Evolutionary conservation across 2,329 filamentous ascomycete genomes (phyloP).

Genomic region (Fusarium fujikuroi): DNA sequence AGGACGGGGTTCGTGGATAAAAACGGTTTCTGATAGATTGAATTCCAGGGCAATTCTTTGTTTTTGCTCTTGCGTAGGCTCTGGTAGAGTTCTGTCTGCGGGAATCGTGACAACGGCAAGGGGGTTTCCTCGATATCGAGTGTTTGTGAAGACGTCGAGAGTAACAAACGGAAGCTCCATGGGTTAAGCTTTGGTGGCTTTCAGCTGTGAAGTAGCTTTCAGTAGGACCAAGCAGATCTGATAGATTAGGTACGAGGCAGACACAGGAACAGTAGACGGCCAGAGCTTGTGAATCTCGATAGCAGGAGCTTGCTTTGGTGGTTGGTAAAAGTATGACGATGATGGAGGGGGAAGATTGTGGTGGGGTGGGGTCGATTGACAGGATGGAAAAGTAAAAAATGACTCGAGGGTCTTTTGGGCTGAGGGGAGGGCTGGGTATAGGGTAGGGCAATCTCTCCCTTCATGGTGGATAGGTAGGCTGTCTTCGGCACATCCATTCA

Average conservation of each 20-base stretch:
- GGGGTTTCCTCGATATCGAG: slow-evolving; percentile 66
- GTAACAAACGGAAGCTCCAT: slow-evolving; percentile 62
- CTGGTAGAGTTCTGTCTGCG: slow-evolving; percentile 39
- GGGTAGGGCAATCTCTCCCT: slow-evolving; percentile 22
- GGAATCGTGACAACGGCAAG: slow-evolving; percentile 69
- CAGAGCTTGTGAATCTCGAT: slow-evolving; percentile 28
- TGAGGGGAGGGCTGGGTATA: slow-evolving; percentile 1
- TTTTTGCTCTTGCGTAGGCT: slow-evolving; percentile 63
- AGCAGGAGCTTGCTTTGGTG: background rate
- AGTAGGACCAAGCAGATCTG: background rate
- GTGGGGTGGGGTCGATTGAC: slow-evolving; percentile 24
- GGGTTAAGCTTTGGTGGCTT: slow-evolving; percentile 40
- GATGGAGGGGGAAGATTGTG: slow-evolving; percentile 15
- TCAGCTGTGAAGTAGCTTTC: slow-evolving; percentile 2
- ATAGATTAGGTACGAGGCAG: background rate
- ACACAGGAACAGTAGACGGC: background rate
- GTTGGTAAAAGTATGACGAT: slow-evolving; percentile 20
- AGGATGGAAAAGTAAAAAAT: slow-evolving; percentile 14
- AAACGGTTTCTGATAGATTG: slow-evolving; percentile 72
- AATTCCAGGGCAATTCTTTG: slow-evolving; percentile 70
- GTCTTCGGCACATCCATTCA: background rate
- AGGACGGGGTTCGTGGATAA: slow-evolving; percentile 61
- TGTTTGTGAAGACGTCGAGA: slow-evolving; percentile 67
- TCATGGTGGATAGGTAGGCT: background rate
- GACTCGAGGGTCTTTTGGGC: slow-evolving; percentile 17